Evolutionary conservation across 2,329 filamentous ascomycete genomes (phyloP), one percentile per base, ranked within the genome.

Genomic region (Pezicula rhizophila): DNA sequence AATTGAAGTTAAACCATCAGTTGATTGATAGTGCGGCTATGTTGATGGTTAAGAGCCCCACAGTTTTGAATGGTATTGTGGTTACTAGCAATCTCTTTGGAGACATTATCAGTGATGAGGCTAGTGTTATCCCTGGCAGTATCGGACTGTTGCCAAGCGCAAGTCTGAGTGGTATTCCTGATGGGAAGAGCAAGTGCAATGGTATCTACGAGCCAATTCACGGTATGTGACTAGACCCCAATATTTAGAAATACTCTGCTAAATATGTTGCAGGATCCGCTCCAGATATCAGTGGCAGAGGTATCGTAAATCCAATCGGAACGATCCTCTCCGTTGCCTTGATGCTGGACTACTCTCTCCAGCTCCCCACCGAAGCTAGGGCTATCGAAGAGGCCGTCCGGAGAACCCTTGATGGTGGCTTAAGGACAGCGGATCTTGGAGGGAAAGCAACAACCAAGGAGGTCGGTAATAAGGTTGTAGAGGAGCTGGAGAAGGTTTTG

Each of bases 131-230:
- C 60, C 89, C 92, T 3, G 92, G 92, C 14, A 90, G 84, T 61
- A 81, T 97, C 59, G 92, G 93, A 26, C 74, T 97, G 56, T 73
- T 96, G 58, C 92, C 92, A 23, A 92, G 86, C 66, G 92, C 92
- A 11, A 93, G 86, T 69, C 73, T 97, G 66, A 87, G 84, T 57
- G 89, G 87, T 37, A 82, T 95, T 52, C 92, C 92, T 0, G 89
- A 95, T 67, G 88, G 88, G 48, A 87, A 89, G 75, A 79, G 76
- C 60, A 84, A 80, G 67, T 89, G 91, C 65, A 96, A 95, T 66
- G 92, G 90, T 60, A 96, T 97, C 63, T 99, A 96, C 68, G 92
- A 97, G 77, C 92, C 92, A 23, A 97, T 99, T 61, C 92, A 99
- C 68, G 91, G 89, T 89, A 74, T 52, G 72, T 63, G 8, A 8